Base-by-base conservation (phyloP, 139 green algal genomes). In the Coelastrella sp. region DNA sequence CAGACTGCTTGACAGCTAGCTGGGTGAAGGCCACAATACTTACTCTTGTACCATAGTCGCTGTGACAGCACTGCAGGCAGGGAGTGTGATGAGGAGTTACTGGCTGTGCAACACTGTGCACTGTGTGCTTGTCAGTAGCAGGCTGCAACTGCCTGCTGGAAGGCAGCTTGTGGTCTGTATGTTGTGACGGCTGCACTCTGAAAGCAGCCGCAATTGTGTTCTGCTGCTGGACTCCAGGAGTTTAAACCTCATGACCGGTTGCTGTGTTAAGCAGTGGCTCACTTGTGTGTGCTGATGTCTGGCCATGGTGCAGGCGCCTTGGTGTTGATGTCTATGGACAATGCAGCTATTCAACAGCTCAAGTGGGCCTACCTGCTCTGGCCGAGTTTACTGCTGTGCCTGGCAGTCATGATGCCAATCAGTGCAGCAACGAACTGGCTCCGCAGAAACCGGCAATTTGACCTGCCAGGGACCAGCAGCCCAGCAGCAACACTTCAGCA, bases 281-380 rank as follows among this genome's bases (percentile, higher is more conserved):
- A 7, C 17, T 76, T 24, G 70, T n/a, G n/a, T n/a, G n/a, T 72
- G 63, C 63, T 72, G 63, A 72, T 72, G 35, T 61, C 19, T n/a
- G 0, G 35, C 35, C 24, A 24, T 58, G 15, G 22, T 79, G 15
- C 81, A 88, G 92, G 93, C 35, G 93, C 93, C 10, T 83, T 95
- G 82, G 89, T 93, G 60, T 89, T 95, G n/a, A 90, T 95, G 78
- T 91, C 93, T 6, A 90, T 93, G 78, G 93, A 93, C 85, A 88
- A 70, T 20, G n/a, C 70, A 9, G 63, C 89, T 24, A 87, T 93
- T 8, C 92, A 94, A 83, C 22, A 20, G 7, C 87, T 93, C 58
- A 60, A 78, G 25, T 90, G 85, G 79, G 25, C 14, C 10, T 91
- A 89, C 66, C 78, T 93, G 78, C 63, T 94, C 27, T 94, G 90